A percentile compares a stretch with the other conserved stretches of the same genome.
Conservation (phyloP, 768 basidiomycete species). For the Exidia glandulosa region DNA sequence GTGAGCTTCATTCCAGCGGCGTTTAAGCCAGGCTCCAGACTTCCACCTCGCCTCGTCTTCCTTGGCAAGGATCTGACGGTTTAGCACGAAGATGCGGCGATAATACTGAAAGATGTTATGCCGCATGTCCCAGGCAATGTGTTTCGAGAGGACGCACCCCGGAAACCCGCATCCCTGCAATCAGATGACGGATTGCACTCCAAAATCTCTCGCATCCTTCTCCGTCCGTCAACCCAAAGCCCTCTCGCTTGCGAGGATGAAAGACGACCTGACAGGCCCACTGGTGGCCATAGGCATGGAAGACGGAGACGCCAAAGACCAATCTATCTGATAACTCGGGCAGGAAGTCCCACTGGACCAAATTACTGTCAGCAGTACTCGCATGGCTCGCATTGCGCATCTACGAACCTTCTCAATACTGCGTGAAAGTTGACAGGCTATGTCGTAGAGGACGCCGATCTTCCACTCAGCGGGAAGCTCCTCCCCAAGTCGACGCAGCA, state of each 20-base stretch:
- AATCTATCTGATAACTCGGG: slow-evolving; percentile 11
- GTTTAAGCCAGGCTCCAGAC: not conserved
- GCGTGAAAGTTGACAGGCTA: slow-evolving; percentile 26
- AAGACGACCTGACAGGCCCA: slow-evolving; percentile 27
- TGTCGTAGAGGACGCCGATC: slow-evolving; percentile 19
- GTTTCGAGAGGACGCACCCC: slow-evolving; percentile 15
- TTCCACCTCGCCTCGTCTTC: not conserved
- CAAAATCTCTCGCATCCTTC: slow-evolving; percentile 26
- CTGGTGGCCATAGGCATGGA: slow-evolving; percentile 30
- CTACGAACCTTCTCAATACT: slow-evolving; percentile 11
- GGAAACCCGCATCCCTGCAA: slow-evolving; percentile 21
- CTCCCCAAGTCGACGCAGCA: slow-evolving; percentile 20
- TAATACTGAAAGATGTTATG: not conserved
- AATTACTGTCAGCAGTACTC: not conserved
- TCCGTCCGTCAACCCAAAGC: slow-evolving; percentile 24
- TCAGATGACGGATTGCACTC: slow-evolving; percentile 23
- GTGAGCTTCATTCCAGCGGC: not conserved
- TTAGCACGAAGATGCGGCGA: not conserved
- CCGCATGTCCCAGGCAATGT: not conserved
- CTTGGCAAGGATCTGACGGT: not conserved
- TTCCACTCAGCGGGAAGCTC: slow-evolving; percentile 20
- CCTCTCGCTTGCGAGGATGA: slow-evolving; percentile 19
- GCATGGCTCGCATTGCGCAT: not conserved
- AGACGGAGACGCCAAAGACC: slow-evolving; percentile 21
- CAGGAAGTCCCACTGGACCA: slow-evolving; percentile 3